These are phyloP conservation scores for Skeletonema grethae DNA, from an alignment of 108 stramenopile species.

Conservation along the genomic window DNA sequence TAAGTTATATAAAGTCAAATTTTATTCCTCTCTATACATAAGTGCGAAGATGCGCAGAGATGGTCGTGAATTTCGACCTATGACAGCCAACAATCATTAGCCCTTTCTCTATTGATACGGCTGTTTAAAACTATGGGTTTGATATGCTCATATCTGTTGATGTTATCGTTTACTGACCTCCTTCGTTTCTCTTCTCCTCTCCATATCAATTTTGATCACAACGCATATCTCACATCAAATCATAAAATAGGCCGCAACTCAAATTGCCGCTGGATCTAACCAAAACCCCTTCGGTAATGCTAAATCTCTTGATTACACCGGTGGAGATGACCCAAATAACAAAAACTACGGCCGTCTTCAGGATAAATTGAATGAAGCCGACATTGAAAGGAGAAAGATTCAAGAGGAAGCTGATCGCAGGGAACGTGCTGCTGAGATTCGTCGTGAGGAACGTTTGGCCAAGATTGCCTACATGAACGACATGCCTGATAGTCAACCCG, in stretches of 20 bases:
- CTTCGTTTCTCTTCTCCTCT: not conserved
- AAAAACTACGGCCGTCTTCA: slow-evolving; percentile 72
- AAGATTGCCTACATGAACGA: slow-evolving; percentile 95
- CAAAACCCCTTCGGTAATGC: slow-evolving; percentile 66
- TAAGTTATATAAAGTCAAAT: slow-evolving; percentile 2
- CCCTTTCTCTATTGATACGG: not conserved
- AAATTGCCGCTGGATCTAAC: slow-evolving; percentile 21
- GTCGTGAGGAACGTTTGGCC: slow-evolving; percentile 82
- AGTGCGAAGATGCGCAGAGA: not conserved
- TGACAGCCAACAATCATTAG: not conserved
- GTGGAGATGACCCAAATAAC: slow-evolving; percentile 71
- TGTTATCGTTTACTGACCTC: not conserved
- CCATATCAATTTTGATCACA: not conserved
- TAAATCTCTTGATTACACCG: slow-evolving; percentile 77
- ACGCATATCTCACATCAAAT: not conserved
- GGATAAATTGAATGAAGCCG: slow-evolving; percentile 87
- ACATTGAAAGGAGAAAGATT: slow-evolving; percentile 90
- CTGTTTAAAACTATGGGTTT: not conserved
- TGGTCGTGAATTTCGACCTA: not conserved
- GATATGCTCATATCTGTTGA: not conserved
- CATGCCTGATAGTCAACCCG: slow-evolving; percentile 88
- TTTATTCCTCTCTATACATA: no score
- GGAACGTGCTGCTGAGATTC: slow-evolving; percentile 92
- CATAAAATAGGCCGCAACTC: not conserved
- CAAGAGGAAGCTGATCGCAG: slow-evolving; percentile 73